Conservation (phyloP, 1,139 yeast species). For the Suhomyces wounanorum region DNA sequence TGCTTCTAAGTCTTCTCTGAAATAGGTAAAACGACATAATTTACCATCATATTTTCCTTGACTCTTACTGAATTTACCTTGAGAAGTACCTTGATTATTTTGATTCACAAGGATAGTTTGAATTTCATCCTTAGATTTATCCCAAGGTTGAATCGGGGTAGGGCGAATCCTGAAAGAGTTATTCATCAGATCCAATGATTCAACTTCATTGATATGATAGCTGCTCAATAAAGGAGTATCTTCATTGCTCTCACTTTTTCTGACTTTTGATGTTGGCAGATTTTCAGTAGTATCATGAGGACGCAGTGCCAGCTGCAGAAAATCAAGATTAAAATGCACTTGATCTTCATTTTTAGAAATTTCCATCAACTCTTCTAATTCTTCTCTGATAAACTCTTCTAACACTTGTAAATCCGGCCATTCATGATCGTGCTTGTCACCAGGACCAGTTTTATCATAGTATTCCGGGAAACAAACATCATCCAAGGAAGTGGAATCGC, state of each 20-base stretch:
- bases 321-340: slow-evolving; percentile 26
- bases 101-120: slow-evolving; percentile 34
- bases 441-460: slow-evolving; percentile 31
- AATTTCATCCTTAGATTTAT: slow-evolving; percentile 37
- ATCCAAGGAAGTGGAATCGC: slow-evolving; percentile 73
- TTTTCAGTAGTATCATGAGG: slow-evolving; percentile 1
- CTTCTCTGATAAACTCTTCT: slow-evolving; percentile 76
- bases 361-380: slow-evolving; percentile 44
- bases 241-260: slow-evolving; percentile 15
- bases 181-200: slow-evolving; percentile 40
- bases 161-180: slow-evolving; percentile 69
- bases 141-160: slow-evolving; percentile 78
- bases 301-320: slow-evolving; percentile 20
- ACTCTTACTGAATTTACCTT: background rate
- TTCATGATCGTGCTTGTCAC: slow-evolving; percentile 20
- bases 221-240: slow-evolving; percentile 33
- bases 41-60: slow-evolving; percentile 23
- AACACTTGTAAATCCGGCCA: slow-evolving; percentile 87
- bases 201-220: slow-evolving; percentile 65
- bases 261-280: slow-evolving; percentile 6
- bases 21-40: slow-evolving; percentile 76
- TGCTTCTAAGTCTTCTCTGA: slow-evolving; percentile 83
- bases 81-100: background rate
- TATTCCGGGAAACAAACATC: slow-evolving; percentile 61
- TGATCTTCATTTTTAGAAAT: slow-evolving; percentile 17